A percentile compares a stretch with the other conserved stretches of the same genome.
phyloP scores from a whole-genome alignment of 129 eudicot genomes.

The Heracleum sosnowskyi region DNA sequence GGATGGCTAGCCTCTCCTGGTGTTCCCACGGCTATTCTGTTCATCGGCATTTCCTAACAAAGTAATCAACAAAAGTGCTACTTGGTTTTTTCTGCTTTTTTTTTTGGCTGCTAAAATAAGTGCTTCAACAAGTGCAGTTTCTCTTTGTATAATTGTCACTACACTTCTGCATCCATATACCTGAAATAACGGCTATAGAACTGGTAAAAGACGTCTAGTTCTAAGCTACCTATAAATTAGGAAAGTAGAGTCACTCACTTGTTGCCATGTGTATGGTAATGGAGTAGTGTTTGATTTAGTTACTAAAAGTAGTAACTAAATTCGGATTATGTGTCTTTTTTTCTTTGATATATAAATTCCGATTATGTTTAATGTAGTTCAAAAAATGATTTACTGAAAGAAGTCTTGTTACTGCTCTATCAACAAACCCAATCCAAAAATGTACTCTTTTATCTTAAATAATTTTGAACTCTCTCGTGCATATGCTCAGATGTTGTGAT shows the following conservation, averaged over 20 bases:
- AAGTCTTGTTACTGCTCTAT: background rate
- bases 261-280: background rate
- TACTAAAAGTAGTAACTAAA: no score
- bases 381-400: background rate
- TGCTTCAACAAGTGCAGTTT: background rate
- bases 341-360: no score
- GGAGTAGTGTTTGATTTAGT: background rate
- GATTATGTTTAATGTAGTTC: background rate
- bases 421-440: background rate
- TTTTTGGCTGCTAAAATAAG: background rate
- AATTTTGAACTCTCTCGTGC: no score
- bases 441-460: no score
- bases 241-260: background rate
- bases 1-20: conserved; percentile 73
- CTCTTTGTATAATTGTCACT: background rate
- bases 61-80: background rate
- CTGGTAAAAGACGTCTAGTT: conserved; percentile 27
- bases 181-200: conserved; percentile 33
- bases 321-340: no score
- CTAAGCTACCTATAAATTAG: background rate
- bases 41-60: conserved; percentile 40
- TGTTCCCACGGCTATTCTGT: conserved; percentile 49
- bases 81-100: background rate
- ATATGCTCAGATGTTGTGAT: no score
- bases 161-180: conserved; percentile 13